These are phyloP conservation scores for Hortiboletus rubellus DNA, from an alignment of 1,284 basidiomycete species.

Conservation along the genomic window DNA sequence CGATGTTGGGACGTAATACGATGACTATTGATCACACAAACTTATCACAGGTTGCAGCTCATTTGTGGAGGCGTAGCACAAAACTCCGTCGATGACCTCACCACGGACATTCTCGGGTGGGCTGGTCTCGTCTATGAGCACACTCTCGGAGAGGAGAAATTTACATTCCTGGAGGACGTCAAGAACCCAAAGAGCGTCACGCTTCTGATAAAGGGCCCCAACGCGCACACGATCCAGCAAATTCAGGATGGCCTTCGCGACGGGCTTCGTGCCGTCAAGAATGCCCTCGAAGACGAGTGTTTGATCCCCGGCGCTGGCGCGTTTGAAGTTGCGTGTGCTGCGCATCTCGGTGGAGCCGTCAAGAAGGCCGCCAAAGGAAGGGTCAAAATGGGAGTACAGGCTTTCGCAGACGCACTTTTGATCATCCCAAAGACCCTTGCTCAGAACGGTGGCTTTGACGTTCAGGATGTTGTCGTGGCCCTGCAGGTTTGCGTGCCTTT, in stretches of 20 bases:
- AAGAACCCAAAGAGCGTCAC: constrained; percentile 97
- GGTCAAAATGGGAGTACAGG: constrained; percentile 96
- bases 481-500: constrained; percentile 62
- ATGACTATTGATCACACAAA: constrained; percentile 17
- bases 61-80: constrained; percentile 95
- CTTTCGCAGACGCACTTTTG: constrained; percentile 93
- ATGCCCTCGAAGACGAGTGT: constrained; percentile 88
- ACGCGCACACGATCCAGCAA: constrained; percentile 94
- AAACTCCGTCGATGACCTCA: constrained; percentile 97
- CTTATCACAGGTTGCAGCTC: constrained; percentile 71
- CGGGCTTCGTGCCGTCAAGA: constrained; percentile 95
- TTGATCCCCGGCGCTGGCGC: constrained; percentile 96
- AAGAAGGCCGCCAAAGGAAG: constrained; percentile 94
- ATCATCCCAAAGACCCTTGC: constrained; percentile 97
- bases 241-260: constrained; percentile 98
- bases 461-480: constrained; percentile 92
- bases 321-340: constrained; percentile 94
- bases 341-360: constrained; percentile 75
- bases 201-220: constrained; percentile 97
- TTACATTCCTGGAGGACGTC: constrained; percentile 97
- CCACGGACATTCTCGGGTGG: constrained; percentile 91
- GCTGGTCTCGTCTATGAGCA: constrained; percentile 99
- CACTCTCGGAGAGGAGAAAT: constrained; percentile 99
- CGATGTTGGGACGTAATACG: constrained; percentile 28
- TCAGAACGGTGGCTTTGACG: constrained; percentile 96